Percentiles rank a stretch among this genome's conserved stretches.
phyloP scores from a whole-genome alignment of 1,139 yeast species.

The Zygoascus sp. region DNA sequence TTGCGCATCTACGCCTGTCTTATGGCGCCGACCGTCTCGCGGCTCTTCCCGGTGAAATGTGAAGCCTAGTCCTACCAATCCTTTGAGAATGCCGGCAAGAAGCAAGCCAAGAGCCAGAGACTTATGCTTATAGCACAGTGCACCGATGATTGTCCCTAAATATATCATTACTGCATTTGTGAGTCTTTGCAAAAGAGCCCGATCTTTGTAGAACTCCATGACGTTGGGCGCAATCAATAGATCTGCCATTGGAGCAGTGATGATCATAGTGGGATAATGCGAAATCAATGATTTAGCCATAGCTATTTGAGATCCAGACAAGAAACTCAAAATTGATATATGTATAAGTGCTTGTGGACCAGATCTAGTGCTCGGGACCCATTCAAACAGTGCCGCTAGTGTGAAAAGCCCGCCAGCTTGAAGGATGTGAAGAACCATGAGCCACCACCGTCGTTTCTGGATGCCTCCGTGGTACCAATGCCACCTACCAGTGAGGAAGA shows the following conservation, averaged over 20 bases:
- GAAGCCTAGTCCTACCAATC: background rate
- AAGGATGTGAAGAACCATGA: background rate
- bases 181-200: slow-evolving; percentile 7
- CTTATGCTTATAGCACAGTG: slow-evolving; percentile 3
- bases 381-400: slow-evolving; percentile 9
- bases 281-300: slow-evolving; percentile 9
- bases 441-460: slow-evolving; percentile 9
- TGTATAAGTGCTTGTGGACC: slow-evolving; percentile 5
- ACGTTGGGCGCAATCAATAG: slow-evolving; percentile 5
- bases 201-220: slow-evolving; percentile 8
- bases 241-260: slow-evolving; percentile 12
- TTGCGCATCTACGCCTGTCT: background rate
- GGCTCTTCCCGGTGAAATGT: slow-evolving; percentile 3
- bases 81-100: slow-evolving; percentile 1
- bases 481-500: slow-evolving; percentile 5
- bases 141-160: slow-evolving; percentile 11
- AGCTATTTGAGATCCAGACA: slow-evolving; percentile 12
- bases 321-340: slow-evolving; percentile 4
- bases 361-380: slow-evolving; percentile 2
- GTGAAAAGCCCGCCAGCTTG: slow-evolving; percentile 6
- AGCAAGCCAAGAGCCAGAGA: background rate
- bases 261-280: slow-evolving; percentile 13
- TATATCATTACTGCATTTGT: slow-evolving; percentile 7
- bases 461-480: slow-evolving; percentile 9
- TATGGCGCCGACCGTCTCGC: slow-evolving; percentile 1